Evolutionary conservation across 2,329 filamentous ascomycete species (phyloP).

Genomic region (Massarina eburnea): DNA sequence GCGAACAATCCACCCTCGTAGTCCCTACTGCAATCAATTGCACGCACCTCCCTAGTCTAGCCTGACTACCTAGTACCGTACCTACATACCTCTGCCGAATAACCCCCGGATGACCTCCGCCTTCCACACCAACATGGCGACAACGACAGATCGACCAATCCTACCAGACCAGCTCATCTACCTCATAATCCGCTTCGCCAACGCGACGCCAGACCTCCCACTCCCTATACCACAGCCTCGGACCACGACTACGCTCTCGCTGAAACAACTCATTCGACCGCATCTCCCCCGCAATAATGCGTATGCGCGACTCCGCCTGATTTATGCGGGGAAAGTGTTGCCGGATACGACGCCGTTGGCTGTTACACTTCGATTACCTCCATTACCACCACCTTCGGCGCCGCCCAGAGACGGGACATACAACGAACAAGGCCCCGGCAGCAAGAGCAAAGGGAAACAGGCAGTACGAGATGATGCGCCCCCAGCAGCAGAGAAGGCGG

Average conservation of each 20-base stretch:
- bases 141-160: slow-evolving; percentile 33
- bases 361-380: slow-evolving; percentile 65
- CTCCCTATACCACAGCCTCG: slow-evolving; percentile 71
- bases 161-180: slow-evolving; percentile 57
- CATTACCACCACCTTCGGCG: slow-evolving; percentile 51
- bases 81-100: no score
- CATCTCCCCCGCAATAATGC: slow-evolving; percentile 65
- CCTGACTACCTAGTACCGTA: no score
- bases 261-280: slow-evolving; percentile 80
- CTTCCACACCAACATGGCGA: slow-evolving; percentile 26
- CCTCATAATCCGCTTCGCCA: slow-evolving; percentile 88
- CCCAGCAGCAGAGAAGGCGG: slow-evolving; percentile 16
- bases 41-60: no score
- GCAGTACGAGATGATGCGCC: slow-evolving; percentile 51
- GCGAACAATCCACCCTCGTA: no score
- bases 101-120: neutral
- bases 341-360: slow-evolving; percentile 71
- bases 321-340: slow-evolving; percentile 85
- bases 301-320: slow-evolving; percentile 77
- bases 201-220: slow-evolving; percentile 77
- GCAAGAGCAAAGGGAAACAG: slow-evolving; percentile 68
- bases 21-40: no score
- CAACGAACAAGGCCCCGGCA: slow-evolving; percentile 20
- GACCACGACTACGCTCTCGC: slow-evolving; percentile 70
- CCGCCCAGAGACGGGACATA: slow-evolving; percentile 35